These are phyloP conservation scores for Alternaria arborescens DNA, from an alignment of 2,329 filamentous ascomycete species.

Conservation along the genomic window DNA sequence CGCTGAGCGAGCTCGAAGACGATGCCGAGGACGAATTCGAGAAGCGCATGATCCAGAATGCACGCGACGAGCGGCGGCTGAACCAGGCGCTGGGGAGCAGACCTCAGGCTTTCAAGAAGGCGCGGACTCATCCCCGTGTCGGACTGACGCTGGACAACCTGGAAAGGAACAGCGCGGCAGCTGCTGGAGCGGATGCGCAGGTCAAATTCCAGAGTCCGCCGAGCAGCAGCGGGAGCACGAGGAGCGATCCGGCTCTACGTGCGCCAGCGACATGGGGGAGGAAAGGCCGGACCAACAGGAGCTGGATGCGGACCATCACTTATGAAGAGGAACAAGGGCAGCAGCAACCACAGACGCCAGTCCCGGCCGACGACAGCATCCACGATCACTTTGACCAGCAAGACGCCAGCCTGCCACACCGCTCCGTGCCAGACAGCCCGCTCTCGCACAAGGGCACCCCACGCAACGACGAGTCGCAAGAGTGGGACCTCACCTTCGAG, in stretches of 20 bases:
- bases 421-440: constrained; percentile 55
- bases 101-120: constrained; percentile 54
- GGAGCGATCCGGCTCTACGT: constrained; percentile 55
- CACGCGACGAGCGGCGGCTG: constrained; percentile 54
- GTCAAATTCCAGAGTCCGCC: constrained; percentile 36
- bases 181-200: constrained; percentile 23
- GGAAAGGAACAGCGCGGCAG: constrained; percentile 46
- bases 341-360: constrained; percentile 20
- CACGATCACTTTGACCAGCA: constrained; percentile 21
- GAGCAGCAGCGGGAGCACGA: constrained; percentile 48
- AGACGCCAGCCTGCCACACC: constrained; percentile 50
- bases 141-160: constrained; percentile 56
- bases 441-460: constrained; percentile 50
- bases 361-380: constrained; percentile 27
- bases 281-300: constrained; percentile 51
- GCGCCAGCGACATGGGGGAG: constrained; percentile 59
- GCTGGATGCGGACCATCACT: constrained; percentile 56
- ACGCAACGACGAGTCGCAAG: constrained; percentile 29
- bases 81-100: constrained; percentile 46
- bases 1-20: constrained; percentile 52
- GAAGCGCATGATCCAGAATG: constrained; percentile 54
- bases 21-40: constrained; percentile 57
- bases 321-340: constrained; percentile 31
- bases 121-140: constrained; percentile 51
- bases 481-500: constrained; percentile 53